Evolutionary conservation across 148 eudicot species (phyloP).

Genomic region (Cornus controversa): DNA sequence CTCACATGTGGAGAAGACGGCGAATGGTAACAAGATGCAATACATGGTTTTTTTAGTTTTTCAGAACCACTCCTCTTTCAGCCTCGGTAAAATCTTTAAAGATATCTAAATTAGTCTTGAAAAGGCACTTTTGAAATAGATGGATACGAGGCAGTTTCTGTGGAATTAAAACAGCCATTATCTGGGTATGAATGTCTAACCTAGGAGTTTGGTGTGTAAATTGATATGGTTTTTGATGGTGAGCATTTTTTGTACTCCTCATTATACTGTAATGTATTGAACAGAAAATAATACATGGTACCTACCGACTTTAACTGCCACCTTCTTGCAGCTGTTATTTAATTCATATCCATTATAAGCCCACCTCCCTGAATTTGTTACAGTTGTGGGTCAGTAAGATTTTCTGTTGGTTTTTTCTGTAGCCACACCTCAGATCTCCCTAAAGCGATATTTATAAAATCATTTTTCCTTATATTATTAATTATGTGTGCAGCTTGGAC

Average conservation of each 20-base stretch:
- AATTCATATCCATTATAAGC: neutral
- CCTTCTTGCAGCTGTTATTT: neutral
- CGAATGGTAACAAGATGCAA: conserved; percentile 68
- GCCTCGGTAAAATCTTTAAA: conserved; percentile 7
- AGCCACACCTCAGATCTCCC: neutral
- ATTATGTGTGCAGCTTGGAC: conserved; percentile 71
- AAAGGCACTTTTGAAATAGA: neutral
- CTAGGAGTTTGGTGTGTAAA: neutral
- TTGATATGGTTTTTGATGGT: neutral
- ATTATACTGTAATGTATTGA: neutral
- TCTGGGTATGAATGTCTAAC: neutral
- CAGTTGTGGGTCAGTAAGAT: neutral
- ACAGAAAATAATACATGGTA: neutral
- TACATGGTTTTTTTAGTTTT: too few relatives aligned
- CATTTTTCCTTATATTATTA: neutral
- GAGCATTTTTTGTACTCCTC: neutral
- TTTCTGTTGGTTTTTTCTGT: neutral
- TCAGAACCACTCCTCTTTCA: conserved; percentile 17
- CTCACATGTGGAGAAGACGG: conserved; percentile 99
- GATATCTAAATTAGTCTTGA: neutral
- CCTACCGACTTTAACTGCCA: neutral
- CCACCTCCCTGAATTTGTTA: neutral
- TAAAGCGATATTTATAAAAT: neutral
- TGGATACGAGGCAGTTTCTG: neutral
- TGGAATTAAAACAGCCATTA: neutral